Evolutionary conservation across 192 early-diverging fungal genomes (phyloP).

Genomic region (Phycomyces nitens): DNA sequence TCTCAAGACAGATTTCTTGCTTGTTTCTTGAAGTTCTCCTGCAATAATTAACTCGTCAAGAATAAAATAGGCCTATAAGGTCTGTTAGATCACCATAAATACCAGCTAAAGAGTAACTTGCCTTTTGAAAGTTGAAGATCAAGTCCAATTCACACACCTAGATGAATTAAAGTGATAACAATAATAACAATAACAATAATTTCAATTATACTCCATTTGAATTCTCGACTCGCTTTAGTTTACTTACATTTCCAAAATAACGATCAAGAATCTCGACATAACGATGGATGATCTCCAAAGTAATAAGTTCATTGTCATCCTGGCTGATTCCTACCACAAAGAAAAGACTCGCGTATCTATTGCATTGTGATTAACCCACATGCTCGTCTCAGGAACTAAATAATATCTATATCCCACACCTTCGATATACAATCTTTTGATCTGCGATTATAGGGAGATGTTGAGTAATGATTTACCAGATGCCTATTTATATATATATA

Average conservation of each 20-base stretch:
- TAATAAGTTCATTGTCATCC: conserved; percentile 92
- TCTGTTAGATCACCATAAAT: not conserved
- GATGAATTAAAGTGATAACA: not conserved
- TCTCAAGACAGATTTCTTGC: conserved; percentile 75
- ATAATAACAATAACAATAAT: not conserved
- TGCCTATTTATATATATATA: not conserved
- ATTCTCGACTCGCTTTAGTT: not conserved
- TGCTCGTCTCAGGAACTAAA: not conserved
- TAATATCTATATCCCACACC: conserved; percentile 28
- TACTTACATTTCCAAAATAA: conserved; percentile 88
- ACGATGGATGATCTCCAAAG: conserved; percentile 94
- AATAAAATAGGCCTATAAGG: conserved; percentile 75
- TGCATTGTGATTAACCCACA: not conserved
- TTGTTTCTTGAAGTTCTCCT: conserved; percentile 92
- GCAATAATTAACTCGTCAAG: conserved; percentile 86
- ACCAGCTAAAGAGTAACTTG: conserved; percentile 9
- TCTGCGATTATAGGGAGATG: conserved; percentile 30
- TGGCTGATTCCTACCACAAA: conserved; percentile 94
- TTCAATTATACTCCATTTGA: not conserved
- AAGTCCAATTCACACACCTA: conserved; percentile 92
- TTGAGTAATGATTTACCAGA: not conserved
- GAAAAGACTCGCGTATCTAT: conserved; percentile 92
- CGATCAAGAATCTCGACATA: conserved; percentile 97
- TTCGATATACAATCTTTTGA: conserved; percentile 59
- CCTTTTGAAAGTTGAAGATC: conserved; percentile 96